phyloP scores from a whole-genome alignment of 2,329 filamentous ascomycete genomes.

The Triangularia verruculosa region DNA sequence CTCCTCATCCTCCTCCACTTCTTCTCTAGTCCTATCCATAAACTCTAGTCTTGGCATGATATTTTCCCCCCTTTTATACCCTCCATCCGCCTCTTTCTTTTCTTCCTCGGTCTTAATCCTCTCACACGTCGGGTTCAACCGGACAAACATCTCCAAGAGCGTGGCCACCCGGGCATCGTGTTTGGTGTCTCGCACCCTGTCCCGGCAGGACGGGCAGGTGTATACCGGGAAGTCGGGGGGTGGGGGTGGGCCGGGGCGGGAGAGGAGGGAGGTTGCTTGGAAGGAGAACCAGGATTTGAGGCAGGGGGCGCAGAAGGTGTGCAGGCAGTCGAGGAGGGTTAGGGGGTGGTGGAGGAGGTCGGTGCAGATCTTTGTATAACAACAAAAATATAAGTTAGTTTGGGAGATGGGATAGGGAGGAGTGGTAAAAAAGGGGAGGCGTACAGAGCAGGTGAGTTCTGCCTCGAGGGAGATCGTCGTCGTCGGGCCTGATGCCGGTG shows the following conservation, averaged over 20 bases:
- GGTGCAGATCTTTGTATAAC: slow-evolving; percentile 75
- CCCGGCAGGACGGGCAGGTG: slow-evolving; percentile 91
- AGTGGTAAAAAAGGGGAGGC: slow-evolving; percentile 35
- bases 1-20: slow-evolving; percentile 58
- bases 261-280: slow-evolving; percentile 62
- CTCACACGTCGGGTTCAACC: slow-evolving; percentile 65
- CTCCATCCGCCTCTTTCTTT: slow-evolving; percentile 68
- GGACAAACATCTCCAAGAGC: slow-evolving; percentile 81
- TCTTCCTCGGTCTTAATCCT: slow-evolving; percentile 69
- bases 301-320: slow-evolving; percentile 94
- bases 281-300: slow-evolving; percentile 93
- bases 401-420: not conserved
- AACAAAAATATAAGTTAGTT: slow-evolving; percentile 6
- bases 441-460: slow-evolving; percentile 91
- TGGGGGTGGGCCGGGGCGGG: slow-evolving; percentile 46
- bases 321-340: slow-evolving; percentile 87
- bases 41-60: slow-evolving; percentile 64
- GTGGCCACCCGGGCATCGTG: slow-evolving; percentile 90
- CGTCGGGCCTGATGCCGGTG: slow-evolving; percentile 1
- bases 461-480: slow-evolving; percentile 55
- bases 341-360: slow-evolving; percentile 89
- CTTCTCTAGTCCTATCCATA: slow-evolving; percentile 49
- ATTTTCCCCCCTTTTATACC: slow-evolving; percentile 78
- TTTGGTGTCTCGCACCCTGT: slow-evolving; percentile 77
- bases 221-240: slow-evolving; percentile 54